These are phyloP conservation scores for Suillus placidus DNA, from an alignment of 768 basidiomycete species.

Conservation along the genomic window DNA sequence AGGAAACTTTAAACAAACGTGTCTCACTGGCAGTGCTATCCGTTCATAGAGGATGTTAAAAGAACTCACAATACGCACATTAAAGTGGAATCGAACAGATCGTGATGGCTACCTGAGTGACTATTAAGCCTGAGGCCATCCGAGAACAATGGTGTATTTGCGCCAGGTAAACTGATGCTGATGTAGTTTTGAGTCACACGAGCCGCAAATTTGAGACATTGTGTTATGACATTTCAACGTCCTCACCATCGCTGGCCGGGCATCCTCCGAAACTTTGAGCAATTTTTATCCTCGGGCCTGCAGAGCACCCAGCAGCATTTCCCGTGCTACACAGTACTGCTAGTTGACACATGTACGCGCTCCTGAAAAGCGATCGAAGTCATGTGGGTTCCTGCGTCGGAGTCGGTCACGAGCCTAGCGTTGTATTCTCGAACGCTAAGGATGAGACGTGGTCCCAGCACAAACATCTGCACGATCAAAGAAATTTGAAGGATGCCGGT, in stretches of 20 bases:
- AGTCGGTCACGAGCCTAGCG: background rate
- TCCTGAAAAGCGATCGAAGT: background rate
- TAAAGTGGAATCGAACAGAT: background rate
- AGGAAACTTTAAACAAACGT: too few species aligned
- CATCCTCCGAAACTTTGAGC: too few species aligned
- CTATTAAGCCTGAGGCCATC: background rate
- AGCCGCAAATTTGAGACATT: background rate
- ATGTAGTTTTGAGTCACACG: background rate
- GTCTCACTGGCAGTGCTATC: background rate
- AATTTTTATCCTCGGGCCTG: too few species aligned
- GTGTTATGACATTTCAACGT: slow-evolving; percentile 57
- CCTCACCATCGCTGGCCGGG: slow-evolving; percentile 57
- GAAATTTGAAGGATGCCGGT: background rate
- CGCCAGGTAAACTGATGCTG: background rate
- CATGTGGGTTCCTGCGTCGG: background rate
- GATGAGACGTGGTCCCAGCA: background rate
- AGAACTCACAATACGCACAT: background rate
- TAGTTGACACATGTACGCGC: background rate
- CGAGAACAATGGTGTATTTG: background rate
- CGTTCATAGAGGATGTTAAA: background rate
- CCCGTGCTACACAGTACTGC: background rate
- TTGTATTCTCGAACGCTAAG: background rate
- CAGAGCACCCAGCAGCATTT: background rate
- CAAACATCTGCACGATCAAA: background rate
- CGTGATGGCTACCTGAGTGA: background rate